Conservation (phyloP, 2,329 filamentous ascomycete genomes). For the Pyrenochaeta sp. region DNA sequence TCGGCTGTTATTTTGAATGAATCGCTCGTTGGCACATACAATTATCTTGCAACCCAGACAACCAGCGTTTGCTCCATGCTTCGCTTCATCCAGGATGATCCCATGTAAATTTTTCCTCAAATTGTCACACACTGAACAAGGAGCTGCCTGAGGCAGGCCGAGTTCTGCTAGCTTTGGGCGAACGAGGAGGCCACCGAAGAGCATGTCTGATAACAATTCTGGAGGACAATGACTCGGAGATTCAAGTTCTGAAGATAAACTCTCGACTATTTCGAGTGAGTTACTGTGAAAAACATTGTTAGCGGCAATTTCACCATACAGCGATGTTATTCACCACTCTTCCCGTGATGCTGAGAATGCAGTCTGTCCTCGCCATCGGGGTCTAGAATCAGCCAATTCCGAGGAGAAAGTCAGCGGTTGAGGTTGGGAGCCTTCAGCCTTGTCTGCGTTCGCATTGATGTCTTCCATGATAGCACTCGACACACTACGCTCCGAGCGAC, state of each 20-base stretch:
- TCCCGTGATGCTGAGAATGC: not conserved
- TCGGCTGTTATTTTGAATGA: not conserved
- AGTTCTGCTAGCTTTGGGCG: not conserved
- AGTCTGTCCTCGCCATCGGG: not conserved
- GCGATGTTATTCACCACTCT: not conserved
- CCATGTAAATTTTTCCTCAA: not conserved
- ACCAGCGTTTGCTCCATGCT: not conserved
- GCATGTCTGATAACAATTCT: not conserved
- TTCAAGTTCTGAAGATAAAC: not conserved
- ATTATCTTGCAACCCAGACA: not conserved
- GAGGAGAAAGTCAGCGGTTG: not conserved
- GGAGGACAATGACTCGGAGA: not conserved
- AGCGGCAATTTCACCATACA: not conserved
- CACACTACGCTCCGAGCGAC: not conserved
- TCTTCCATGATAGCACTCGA: not conserved
- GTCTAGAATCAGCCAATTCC: not conserved
- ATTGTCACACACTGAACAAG: not conserved
- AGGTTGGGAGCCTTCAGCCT: not conserved
- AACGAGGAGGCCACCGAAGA: not conserved
- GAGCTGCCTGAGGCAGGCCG: not conserved
- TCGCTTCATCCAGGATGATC: not conserved
- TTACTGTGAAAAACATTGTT: not conserved
- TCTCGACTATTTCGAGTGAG: not conserved
- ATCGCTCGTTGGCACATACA: not conserved
- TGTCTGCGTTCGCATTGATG: not conserved